phyloP scores from a whole-genome alignment of 176 grass and related monocot species.

The Bonia amplexicaulis region DNA sequence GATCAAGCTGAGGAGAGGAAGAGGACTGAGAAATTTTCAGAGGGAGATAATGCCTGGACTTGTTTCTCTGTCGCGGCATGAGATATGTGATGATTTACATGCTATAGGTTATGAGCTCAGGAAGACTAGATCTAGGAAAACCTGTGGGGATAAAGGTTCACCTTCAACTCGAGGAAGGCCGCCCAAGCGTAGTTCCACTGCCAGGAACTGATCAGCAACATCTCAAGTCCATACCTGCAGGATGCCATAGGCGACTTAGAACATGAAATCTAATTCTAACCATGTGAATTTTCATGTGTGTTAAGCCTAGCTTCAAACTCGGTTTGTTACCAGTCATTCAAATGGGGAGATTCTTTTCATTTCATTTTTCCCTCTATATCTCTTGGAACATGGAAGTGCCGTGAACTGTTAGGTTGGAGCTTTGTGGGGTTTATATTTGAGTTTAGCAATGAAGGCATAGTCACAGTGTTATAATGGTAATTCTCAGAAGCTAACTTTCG shows the following conservation, averaged over 20 bases:
- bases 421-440: conserved; percentile 4
- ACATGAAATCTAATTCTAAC: conserved; percentile 2
- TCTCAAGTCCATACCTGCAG: conserved; percentile 7
- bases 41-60: conserved; percentile 87
- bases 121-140: conserved; percentile 57
- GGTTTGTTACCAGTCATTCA: background rate
- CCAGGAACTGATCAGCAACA: conserved; percentile 21
- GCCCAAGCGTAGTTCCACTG: conserved; percentile 21
- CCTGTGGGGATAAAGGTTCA: conserved; percentile 7
- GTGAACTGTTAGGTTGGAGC: background rate
- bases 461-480: background rate
- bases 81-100: conserved; percentile 80
- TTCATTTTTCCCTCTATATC: background rate
- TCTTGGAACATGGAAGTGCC: background rate
- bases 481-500: background rate
- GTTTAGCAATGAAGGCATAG: conserved; percentile 9
- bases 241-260: background rate
- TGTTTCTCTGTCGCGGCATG: conserved; percentile 60
- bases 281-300: conserved; percentile 36
- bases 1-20: conserved; percentile 76
- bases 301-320: conserved; percentile 1
- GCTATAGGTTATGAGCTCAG: conserved; percentile 62
- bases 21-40: conserved; percentile 76
- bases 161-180: conserved; percentile 26
- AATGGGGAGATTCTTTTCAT: background rate